Base-by-base conservation (phyloP, 495 filamentous ascomycete genomes). In the Penicillium fimorum region DNA sequence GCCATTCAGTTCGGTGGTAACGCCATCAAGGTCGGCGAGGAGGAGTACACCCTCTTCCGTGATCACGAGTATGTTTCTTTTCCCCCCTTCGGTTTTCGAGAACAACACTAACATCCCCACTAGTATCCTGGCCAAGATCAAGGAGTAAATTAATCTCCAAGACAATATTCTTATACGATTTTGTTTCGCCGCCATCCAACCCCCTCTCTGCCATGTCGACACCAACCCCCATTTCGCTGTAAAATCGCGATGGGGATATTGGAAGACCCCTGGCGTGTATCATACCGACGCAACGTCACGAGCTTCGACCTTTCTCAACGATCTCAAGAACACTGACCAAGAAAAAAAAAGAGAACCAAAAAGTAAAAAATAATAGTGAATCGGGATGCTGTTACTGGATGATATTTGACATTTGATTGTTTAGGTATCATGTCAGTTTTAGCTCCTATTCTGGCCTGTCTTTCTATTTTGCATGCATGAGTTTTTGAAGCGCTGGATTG, bases 21-120 rank as follows among this genome's bases (percentile, higher is more conserved):
- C 70, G 87, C 95, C 51, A 83, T 99, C 73, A 97, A 97, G 84
- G 91, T 97, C 63, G 93, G 93, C 59, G 92, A 97, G 60, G 90
- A 97, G 59, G 94, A 97, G 80, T 97, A 84, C 78, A 85, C 87
- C 57, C 87, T 99, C 54, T 99, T 95, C 86, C 82, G 93, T 63
- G 94, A 99, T 75, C 87, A 90, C 76, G 94, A 99, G 94, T 97
- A 86, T 70, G 89, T 84, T 44, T 11, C 17, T 18, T 48, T 13
- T 7, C 8, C 11, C 17, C 45, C 15, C 9, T 47, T 27, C 40
- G 7, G 3, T 30, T 41, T 12, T 30, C 10, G 25, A 47, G 52
- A 45, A 48, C 20, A 18, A 32, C n/a, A 46, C 65, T 80, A 51
- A 79, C 54, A 20, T 22, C 29, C 20, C 18, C 32, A 30, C 10